Percentiles rank a stretch among this genome's conserved stretches.
These are phyloP conservation scores for Lodderomyces metapsilosis DNA, from an alignment of 1,139 yeast genomes.

Conservation along the genomic window DNA sequence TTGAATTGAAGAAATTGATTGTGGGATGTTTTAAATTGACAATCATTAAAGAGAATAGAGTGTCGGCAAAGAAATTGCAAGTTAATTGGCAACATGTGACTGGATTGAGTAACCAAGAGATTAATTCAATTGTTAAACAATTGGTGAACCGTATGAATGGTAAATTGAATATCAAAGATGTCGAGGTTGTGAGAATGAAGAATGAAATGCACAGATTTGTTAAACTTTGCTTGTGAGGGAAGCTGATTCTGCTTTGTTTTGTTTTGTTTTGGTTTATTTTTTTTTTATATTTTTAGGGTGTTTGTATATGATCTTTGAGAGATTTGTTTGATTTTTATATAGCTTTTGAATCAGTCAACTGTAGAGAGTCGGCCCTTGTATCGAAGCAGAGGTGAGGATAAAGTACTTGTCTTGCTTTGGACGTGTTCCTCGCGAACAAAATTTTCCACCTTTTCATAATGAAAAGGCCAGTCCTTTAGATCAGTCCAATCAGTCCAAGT, in stretches of 20 bases:
- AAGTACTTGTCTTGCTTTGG: too few species aligned
- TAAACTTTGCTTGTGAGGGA: slow-evolving; percentile 15
- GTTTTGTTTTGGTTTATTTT: neutral
- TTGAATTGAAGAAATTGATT: slow-evolving; percentile 42
- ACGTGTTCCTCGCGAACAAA: too few species aligned
- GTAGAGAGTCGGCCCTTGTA: too few species aligned
- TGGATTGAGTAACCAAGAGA: slow-evolving; percentile 39
- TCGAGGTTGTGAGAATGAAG: slow-evolving; percentile 39
- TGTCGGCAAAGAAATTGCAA: neutral
- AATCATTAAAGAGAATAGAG: slow-evolving; percentile 29
- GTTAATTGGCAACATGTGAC: slow-evolving; percentile 37
- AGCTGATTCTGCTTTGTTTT: slow-evolving; percentile 29
- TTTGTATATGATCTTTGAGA: neutral
- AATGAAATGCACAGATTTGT: slow-evolving; percentile 45
- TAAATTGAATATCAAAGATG: slow-evolving; percentile 38
- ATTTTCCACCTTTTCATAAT: too few species aligned
- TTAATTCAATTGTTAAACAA: slow-evolving; percentile 36
- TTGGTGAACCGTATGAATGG: slow-evolving; percentile 45
- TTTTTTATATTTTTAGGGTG: neutral
- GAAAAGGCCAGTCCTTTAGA: too few species aligned
- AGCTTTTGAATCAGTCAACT: too few species aligned
- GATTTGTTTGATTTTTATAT: neutral
- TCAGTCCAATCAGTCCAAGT: too few species aligned
- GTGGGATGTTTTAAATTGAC: slow-evolving; percentile 47
- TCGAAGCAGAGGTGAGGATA: too few species aligned